A percentile compares a stretch with the other conserved stretches of the same genome.
These are phyloP conservation scores for Cardamine chenopodiifolia DNA, from an alignment of 345 rosid genomes.

Conservation along the genomic window DNA sequence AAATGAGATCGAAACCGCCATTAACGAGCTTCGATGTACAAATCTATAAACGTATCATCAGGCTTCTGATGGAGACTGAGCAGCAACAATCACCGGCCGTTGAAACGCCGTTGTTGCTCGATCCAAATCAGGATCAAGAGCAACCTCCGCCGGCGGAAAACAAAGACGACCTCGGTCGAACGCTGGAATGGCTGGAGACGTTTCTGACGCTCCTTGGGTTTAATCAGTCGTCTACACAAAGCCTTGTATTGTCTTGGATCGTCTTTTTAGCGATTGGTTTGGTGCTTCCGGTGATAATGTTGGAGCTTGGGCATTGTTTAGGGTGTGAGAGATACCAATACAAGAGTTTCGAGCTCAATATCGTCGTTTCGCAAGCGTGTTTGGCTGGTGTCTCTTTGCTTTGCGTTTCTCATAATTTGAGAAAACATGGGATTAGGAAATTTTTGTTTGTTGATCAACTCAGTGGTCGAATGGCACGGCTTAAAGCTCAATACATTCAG, in stretches of 20 bases:
- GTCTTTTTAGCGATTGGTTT: slow-evolving; percentile 62
- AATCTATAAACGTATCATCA: slow-evolving; percentile 7
- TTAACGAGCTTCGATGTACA: slow-evolving; percentile 27
- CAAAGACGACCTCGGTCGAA: slow-evolving; percentile 46
- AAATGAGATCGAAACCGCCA: slow-evolving; percentile 45
- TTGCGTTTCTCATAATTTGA: slow-evolving; percentile 72
- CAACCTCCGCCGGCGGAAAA: slow-evolving; percentile 19
- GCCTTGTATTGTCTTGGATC: slow-evolving; percentile 63
- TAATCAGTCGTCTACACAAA: slow-evolving; percentile 54
- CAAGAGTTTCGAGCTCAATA: slow-evolving; percentile 69
- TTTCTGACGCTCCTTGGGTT: slow-evolving; percentile 70
- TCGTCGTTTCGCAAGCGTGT: slow-evolving; percentile 77
- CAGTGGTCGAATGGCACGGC: slow-evolving; percentile 56
- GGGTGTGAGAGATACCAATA: slow-evolving; percentile 64
- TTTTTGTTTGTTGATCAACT: slow-evolving; percentile 79
- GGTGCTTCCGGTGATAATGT: slow-evolving; percentile 59
- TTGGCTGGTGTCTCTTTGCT: slow-evolving; percentile 75
- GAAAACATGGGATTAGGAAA: slow-evolving; percentile 75
- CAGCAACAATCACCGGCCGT: slow-evolving; percentile 34
- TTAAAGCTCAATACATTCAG: slow-evolving; percentile 53
- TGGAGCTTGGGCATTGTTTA: slow-evolving; percentile 62
- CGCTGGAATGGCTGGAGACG: slow-evolving; percentile 53
- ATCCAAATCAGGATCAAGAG: slow-evolving; percentile 39
- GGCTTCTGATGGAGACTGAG: slow-evolving; percentile 21
- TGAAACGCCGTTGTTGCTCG: slow-evolving; percentile 58